phyloP scores from a whole-genome alignment of 2,329 filamentous ascomycete genomes.

The Aschersonia sp. region DNA sequence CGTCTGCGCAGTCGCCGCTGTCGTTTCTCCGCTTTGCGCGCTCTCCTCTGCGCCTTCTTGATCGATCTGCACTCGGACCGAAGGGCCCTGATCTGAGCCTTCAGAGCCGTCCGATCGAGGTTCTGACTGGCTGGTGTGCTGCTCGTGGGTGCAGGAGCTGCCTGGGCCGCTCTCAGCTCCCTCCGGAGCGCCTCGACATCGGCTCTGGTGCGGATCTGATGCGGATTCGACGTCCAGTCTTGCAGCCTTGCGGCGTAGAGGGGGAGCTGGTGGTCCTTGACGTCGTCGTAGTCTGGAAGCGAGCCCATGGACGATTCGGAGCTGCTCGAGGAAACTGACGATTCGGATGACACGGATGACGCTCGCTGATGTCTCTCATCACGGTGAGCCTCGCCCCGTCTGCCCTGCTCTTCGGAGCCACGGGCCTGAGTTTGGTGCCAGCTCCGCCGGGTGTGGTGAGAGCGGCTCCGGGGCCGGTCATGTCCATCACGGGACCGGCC shows the following conservation, averaged over 20 bases:
- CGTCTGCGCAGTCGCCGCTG: slow-evolving; percentile 13
- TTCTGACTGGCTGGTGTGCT: slow-evolving; percentile 1
- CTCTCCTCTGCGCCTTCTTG: slow-evolving; percentile 15
- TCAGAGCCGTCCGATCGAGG: slow-evolving; percentile 19
- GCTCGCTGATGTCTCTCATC: slow-evolving; percentile 12
- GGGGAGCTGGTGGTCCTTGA: slow-evolving; percentile 33
- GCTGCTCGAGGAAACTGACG: slow-evolving; percentile 18
- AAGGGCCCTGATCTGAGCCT: slow-evolving; percentile 28
- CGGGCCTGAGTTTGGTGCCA: no score
- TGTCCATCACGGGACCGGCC: no score
- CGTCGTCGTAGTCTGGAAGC: slow-evolving; percentile 37
- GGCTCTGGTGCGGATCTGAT: slow-evolving; percentile 31
- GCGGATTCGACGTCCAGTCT: slow-evolving; percentile 34
- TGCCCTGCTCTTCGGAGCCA: no score
- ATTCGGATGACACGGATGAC: slow-evolving; percentile 18
- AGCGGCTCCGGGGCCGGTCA: no score
- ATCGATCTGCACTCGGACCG: slow-evolving; percentile 26
- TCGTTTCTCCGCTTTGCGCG: slow-evolving; percentile 16
- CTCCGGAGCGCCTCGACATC: slow-evolving; percentile 25
- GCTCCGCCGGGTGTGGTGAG: no score
- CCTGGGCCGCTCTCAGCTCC: slow-evolving; percentile 21
- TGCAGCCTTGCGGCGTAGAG: slow-evolving; percentile 27
- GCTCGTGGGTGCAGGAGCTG: slow-evolving; percentile 12
- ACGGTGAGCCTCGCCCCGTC: not conserved
- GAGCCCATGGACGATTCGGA: slow-evolving; percentile 32